phyloP scores from a whole-genome alignment of 495 filamentous ascomycete species.

The Saxispiralis lemnorum region DNA sequence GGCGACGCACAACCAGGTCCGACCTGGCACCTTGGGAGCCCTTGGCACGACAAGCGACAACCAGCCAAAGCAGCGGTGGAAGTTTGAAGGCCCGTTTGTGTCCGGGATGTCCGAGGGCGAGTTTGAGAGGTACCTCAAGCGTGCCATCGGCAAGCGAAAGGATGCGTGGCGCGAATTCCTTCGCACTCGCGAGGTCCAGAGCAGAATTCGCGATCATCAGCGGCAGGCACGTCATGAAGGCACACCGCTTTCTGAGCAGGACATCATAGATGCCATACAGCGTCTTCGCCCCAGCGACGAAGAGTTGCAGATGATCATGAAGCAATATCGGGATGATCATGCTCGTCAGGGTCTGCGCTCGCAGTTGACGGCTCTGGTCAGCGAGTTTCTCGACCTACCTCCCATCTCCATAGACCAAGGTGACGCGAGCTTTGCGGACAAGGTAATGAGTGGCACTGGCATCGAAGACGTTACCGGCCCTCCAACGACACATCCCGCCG shows the following conservation, averaged over 20 bases:
- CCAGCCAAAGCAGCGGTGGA: conserved; percentile 37
- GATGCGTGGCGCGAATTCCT: conserved; percentile 32
- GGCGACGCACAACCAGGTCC: conserved; percentile 3
- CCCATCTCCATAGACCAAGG: neutral
- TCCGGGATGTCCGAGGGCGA: conserved; percentile 54
- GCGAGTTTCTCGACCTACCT: conserved; percentile 38
- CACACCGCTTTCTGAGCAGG: neutral
- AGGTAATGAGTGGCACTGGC: neutral
- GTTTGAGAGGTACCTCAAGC: conserved; percentile 47
- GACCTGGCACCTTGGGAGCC: neutral
- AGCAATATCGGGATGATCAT: conserved; percentile 9
- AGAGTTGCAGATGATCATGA: conserved; percentile 10
- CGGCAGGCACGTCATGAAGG: conserved; percentile 12
- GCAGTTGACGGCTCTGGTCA: conserved; percentile 31
- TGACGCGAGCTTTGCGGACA: neutral
- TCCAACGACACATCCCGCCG: conserved; percentile 78
- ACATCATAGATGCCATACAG: neutral
- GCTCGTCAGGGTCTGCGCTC: conserved; percentile 15
- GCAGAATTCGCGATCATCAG: conserved; percentile 8
- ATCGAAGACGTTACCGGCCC: conserved; percentile 36
- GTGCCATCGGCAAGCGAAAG: conserved; percentile 36
- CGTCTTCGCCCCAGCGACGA: conserved; percentile 7
- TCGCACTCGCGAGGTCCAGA: conserved; percentile 28
- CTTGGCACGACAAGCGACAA: conserved; percentile 8
- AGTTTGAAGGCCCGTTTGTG: conserved; percentile 66